These are phyloP conservation scores for Lupinus albus DNA, from an alignment of 306 rosid species.

Conservation along the genomic window DNA sequence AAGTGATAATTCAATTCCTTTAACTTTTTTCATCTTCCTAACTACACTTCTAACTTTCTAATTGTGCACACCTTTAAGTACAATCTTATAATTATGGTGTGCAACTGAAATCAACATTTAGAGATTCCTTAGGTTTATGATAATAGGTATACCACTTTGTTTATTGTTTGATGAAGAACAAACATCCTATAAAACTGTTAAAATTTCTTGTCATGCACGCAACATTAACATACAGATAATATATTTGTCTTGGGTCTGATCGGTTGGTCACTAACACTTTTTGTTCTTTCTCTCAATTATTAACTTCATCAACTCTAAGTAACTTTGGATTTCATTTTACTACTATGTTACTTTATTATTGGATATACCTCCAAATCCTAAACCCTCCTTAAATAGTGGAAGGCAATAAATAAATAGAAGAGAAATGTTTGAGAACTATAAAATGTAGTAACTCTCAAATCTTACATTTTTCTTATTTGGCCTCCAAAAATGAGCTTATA, in stretches of 20 bases:
- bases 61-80: conserved; percentile 49
- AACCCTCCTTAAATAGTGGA: background rate
- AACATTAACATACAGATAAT: conserved; percentile 1
- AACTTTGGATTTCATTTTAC: conserved; percentile 48
- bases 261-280: background rate
- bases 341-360: background rate
- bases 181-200: conserved; percentile 13
- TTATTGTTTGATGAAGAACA: conserved; percentile 22
- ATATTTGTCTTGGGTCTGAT: background rate
- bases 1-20: conserved; percentile 26
- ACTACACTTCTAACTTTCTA: conserved; percentile 41
- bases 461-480: too few relatives aligned
- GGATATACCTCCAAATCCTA: conserved; percentile 4
- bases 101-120: conserved; percentile 38
- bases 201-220: conserved; percentile 49
- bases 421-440: too few relatives aligned
- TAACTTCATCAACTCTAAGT: conserved; percentile 44
- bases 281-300: conserved; percentile 41
- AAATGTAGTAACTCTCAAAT: too few relatives aligned
- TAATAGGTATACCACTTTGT: conserved; percentile 33
- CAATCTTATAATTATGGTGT: conserved; percentile 43
- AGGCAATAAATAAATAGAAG: too few relatives aligned
- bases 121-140: conserved; percentile 34
- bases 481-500: too few relatives aligned
- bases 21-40: conserved; percentile 33